Evolutionary conservation across 2,329 filamentous ascomycete species (phyloP), one percentile per base, ranked within the genome.

Genomic region (Fusarium tupiense): DNA sequence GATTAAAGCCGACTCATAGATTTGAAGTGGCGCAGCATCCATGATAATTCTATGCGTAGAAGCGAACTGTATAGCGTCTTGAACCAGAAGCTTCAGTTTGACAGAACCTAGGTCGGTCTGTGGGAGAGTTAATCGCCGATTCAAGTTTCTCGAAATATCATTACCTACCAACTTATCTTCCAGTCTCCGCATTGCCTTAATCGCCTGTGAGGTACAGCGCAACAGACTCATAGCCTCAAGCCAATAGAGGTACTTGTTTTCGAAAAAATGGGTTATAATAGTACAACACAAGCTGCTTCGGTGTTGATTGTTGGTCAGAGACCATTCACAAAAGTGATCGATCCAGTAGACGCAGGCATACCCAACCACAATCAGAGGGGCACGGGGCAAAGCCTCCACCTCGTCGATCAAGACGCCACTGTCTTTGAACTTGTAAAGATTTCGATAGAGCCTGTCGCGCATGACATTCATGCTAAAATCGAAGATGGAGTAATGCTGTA

Each of bases 361-460:
- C 8, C 2, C 26, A 31, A 0, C 4, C 0, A 31, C 8, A 12
- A 20, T 31, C 4, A 49, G 9, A 22, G 26, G 19, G 9, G 26
- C 24, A 11, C 0, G 2, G 0, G 24, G 24, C 0, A 29, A 22
- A 22, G 5, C 2, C 3, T 5, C 2, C 0, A 29, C 12, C 0
- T 31, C 6, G 0, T 4, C 4, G 14, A 49, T 8, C 14, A 8
- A 4, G 2, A 1, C 14, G 1, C 46, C 2, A 3, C 0, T 49
- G 4, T 49, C 20, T 17, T 22, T 1, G 0, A 49, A 2, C 1
- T 8, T 0, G 2, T 8, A 49, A 4, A 49, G 9, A 4, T 49
- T 49, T 0, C 46, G 14, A 4, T 31, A 9, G 0, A 49, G 26
- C 6, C 0, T 5, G 0, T 22, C 1, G 0, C 2, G 9, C 46